Conservation (phyloP, 345 rosid species). For the Abelmoschus esculentus region DNA sequence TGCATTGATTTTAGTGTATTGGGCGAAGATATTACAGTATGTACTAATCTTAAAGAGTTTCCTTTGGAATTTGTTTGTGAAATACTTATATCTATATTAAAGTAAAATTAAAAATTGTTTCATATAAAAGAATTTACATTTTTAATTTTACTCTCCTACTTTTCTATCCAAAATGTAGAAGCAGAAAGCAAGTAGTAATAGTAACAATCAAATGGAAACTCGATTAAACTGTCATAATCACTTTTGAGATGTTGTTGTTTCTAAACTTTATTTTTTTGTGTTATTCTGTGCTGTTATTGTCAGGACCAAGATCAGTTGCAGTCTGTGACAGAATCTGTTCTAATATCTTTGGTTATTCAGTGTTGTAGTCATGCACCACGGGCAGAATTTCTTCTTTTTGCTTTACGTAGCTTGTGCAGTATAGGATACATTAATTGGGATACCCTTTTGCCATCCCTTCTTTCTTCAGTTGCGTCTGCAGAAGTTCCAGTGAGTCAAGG, state of each 20-base stretch:
- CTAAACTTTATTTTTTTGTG: neutral
- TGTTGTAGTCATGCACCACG: slow-evolving; percentile 82
- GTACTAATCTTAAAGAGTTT: neutral
- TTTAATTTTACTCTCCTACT: neutral
- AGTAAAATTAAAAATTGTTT: neutral
- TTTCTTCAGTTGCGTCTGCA: slow-evolving; percentile 70
- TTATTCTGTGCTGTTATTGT: slow-evolving; percentile 12
- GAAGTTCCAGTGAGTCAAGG: slow-evolving; percentile 59
- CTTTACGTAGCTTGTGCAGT: slow-evolving; percentile 61
- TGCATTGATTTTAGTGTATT: neutral
- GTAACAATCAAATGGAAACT: neutral
- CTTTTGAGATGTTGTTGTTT: neutral
- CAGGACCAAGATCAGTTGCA: slow-evolving; percentile 90
- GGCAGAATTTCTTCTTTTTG: slow-evolving; percentile 90
- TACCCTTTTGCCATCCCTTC: slow-evolving; percentile 69
- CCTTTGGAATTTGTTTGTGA: neutral
- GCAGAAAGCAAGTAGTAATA: neutral
- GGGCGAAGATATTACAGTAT: neutral
- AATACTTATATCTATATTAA: neutral
- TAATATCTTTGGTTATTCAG: slow-evolving; percentile 68
- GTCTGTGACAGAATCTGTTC: slow-evolving; percentile 66
- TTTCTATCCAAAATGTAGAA: neutral
- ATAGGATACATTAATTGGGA: slow-evolving; percentile 89
- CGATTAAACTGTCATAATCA: neutral
- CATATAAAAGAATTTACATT: neutral